These are phyloP conservation scores for Rhodosporidiobolus odoratus DNA, from an alignment of 768 basidiomycete species.

Conservation along the genomic window DNA sequence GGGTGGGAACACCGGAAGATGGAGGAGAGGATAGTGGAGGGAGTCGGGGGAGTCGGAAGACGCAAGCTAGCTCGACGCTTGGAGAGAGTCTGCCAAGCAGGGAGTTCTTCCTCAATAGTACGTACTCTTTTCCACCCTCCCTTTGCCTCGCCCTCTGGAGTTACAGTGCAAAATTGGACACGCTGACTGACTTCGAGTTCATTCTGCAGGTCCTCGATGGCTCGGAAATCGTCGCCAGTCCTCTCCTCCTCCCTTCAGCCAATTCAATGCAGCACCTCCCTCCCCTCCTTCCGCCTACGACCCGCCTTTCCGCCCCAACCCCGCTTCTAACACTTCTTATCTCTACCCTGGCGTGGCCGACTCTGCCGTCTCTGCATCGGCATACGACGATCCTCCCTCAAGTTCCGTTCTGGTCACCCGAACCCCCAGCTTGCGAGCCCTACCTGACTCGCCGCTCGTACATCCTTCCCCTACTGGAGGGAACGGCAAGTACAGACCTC, in stretches of 20 bases:
- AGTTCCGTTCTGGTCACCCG: neutral
- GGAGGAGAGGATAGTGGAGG: neutral
- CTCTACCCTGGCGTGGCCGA: neutral
- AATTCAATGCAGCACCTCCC: neutral
- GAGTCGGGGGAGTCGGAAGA: neutral
- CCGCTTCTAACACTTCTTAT: rapidly evolving
- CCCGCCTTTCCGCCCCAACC: neutral
- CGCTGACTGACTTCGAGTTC: neutral
- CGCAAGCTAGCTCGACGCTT: neutral
- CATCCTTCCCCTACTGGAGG: neutral
- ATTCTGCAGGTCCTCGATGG: conserved; percentile 2
- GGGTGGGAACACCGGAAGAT: neutral
- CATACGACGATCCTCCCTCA: conserved; percentile 1
- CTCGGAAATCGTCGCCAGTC: neutral
- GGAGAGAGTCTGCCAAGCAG: neutral
- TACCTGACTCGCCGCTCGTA: conserved; percentile 1
- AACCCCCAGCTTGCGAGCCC: neutral
- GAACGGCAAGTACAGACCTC: neutral
- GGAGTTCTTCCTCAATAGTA: conserved; percentile 9
- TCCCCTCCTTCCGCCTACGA: neutral
- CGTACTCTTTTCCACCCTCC: neutral
- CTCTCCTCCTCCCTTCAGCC: neutral
- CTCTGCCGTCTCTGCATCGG: neutral
- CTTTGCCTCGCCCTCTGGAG: too few relatives aligned
- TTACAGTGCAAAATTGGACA: too few relatives aligned